Conservation (phyloP, 805 yeast species). For the Kluyveromyces nonfermentans region DNA sequence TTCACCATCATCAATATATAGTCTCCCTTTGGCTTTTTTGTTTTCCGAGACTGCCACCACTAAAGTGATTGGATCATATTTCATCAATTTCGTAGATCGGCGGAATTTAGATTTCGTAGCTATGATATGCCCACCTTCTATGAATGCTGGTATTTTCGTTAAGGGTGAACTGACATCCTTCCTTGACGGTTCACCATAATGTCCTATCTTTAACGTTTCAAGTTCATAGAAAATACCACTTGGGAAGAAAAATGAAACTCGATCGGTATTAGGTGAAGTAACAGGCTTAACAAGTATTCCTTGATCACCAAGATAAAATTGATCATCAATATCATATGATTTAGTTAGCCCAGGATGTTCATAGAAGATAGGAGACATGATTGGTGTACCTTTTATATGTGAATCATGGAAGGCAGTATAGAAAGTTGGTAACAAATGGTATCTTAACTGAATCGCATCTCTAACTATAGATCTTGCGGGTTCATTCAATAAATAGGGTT, state of each 20-base stretch:
- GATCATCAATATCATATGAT: conserved; percentile 61
- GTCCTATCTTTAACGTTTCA: conserved; percentile 25
- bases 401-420: conserved; percentile 73
- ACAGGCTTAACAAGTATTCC: conserved; percentile 79
- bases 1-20: conserved; percentile 84
- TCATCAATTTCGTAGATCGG: conserved; percentile 70
- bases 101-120: conserved; percentile 65
- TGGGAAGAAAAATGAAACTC: conserved; percentile 31
- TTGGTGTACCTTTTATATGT: conserved; percentile 53
- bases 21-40: conserved; percentile 45
- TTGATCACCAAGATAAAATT: conserved; percentile 65
- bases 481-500: conserved; percentile 81
- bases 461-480: conserved; percentile 59
- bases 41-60: conserved; percentile 45
- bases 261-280: conserved; percentile 40
- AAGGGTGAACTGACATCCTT: conserved; percentile 38
- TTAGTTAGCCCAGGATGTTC: conserved; percentile 34
- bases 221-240: conserved; percentile 52
- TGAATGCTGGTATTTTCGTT: conserved; percentile 56
- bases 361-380: conserved; percentile 60
- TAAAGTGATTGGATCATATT: conserved; percentile 70
- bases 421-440: conserved; percentile 63
- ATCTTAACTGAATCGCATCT: conserved; percentile 65
- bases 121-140: conserved; percentile 73
- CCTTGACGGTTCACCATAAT: conserved; percentile 10